Conservation (phyloP, 805 yeast genomes). For the Metschnikowia colocasiae region DNA sequence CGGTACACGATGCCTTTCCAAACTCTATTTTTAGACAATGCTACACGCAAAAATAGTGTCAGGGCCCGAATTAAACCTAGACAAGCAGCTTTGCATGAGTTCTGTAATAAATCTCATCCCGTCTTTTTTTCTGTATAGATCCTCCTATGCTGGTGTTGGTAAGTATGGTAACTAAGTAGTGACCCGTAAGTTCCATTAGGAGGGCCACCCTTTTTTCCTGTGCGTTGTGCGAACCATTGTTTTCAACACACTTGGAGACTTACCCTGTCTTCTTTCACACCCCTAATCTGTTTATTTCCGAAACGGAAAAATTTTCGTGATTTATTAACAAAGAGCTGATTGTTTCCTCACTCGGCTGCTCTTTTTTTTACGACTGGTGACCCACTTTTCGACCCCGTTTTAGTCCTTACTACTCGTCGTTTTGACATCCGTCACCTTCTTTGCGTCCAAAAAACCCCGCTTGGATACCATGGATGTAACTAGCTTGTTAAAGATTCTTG, state of each 20-base stretch:
- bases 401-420: slow-evolving; percentile 2
- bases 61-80: neutral
- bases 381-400: neutral
- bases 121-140: neutral
- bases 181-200: neutral
- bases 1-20: neutral
- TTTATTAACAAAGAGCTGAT: neutral
- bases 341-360: neutral
- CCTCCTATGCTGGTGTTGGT: neutral
- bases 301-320: neutral
- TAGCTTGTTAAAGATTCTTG: slow-evolving; percentile 33
- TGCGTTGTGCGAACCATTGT: slow-evolving; percentile 4
- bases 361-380: neutral
- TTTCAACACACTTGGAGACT: neutral
- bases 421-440: slow-evolving; percentile 12
- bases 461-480: slow-evolving; percentile 29
- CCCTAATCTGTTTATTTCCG: neutral
- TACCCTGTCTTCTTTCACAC: neutral
- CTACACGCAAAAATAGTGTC: neutral
- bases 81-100: neutral
- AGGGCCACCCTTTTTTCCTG: slow-evolving; percentile 1
- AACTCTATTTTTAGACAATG: neutral
- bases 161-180: neutral
- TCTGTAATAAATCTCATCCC: neutral
- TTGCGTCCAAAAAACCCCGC: slow-evolving; percentile 19